Evolutionary conservation across 1,284 basidiomycete species (phyloP).

Genomic region (Sporisorium graminicola): DNA sequence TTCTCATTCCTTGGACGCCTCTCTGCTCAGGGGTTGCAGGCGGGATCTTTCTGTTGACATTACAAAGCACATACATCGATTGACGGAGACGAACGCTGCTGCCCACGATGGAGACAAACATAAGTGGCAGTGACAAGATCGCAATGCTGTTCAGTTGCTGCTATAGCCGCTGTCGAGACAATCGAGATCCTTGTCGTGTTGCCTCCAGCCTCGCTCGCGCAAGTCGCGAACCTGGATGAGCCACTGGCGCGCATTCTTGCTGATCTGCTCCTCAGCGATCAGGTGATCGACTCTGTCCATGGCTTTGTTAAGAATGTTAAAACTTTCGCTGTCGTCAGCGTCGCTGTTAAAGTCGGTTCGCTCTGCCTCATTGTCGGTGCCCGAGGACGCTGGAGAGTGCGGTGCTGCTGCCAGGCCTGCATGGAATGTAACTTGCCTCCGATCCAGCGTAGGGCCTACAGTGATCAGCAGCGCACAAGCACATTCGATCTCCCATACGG

Average conservation of each 20-base stretch:
- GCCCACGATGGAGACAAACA: background rate
- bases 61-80: background rate
- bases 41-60: background rate
- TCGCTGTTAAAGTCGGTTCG: background rate
- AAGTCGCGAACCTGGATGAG: constrained; percentile 29
- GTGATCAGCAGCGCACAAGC: constrained; percentile 59
- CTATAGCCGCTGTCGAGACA: background rate
- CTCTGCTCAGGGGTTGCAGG: background rate
- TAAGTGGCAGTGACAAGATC: background rate
- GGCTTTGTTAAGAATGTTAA: constrained; percentile 5
- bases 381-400: background rate
- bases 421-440: background rate
- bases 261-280: constrained; percentile 19
- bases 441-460: constrained; percentile 45
- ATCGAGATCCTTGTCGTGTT: constrained; percentile 6
- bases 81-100: background rate
- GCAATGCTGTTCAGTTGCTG: constrained; percentile 11
- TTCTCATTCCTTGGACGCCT: background rate
- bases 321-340: background rate
- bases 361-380: background rate
- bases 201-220: constrained; percentile 29
- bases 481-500: constrained; percentile 58
- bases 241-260: constrained; percentile 26
- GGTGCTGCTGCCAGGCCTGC: background rate
- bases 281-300: constrained; percentile 32